These are phyloP conservation scores for Candida pseudofarinosa DNA, from an alignment of 805 yeast species.

Conservation along the genomic window DNA sequence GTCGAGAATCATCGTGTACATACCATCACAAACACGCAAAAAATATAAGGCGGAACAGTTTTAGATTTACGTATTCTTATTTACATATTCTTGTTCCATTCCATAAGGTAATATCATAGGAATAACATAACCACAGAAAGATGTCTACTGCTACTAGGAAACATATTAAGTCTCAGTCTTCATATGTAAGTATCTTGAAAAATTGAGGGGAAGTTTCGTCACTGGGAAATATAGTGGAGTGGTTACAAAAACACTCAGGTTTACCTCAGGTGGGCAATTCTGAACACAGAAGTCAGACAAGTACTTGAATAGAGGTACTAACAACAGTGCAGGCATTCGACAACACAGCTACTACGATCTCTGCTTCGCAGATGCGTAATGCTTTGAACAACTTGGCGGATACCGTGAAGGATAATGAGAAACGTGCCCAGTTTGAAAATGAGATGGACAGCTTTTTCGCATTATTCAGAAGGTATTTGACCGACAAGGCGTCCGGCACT, in stretches of 20 bases:
- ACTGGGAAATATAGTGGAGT: too few species aligned
- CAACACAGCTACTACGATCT: constrained; percentile 88
- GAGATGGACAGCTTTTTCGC: constrained; percentile 95
- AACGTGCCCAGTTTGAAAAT: constrained; percentile 63
- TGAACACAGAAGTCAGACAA: too few species aligned
- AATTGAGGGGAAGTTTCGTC: too few species aligned
- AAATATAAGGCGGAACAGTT: background rate
- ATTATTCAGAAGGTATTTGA: constrained; percentile 84
- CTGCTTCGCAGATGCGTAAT: constrained; percentile 97
- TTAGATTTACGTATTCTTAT: background rate
- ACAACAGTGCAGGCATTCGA: constrained; percentile 66
- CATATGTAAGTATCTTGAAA: constrained; percentile 53
- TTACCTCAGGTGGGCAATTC: too few species aligned
- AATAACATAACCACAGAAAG: background rate
- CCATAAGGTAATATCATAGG: background rate
- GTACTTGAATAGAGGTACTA: too few species aligned
- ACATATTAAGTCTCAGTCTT: constrained; percentile 68
- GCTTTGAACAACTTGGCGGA: constrained; percentile 87
- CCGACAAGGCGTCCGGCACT: constrained; percentile 83
- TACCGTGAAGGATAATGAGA: constrained; percentile 54
- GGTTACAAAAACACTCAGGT: too few species aligned
- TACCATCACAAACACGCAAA: background rate
- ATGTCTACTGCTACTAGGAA: constrained; percentile 34
- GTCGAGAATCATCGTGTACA: background rate
- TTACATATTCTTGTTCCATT: too few species aligned